These are phyloP conservation scores for Globisporangium polare DNA, from an alignment of 352 stramenopile species.

Conservation along the genomic window DNA sequence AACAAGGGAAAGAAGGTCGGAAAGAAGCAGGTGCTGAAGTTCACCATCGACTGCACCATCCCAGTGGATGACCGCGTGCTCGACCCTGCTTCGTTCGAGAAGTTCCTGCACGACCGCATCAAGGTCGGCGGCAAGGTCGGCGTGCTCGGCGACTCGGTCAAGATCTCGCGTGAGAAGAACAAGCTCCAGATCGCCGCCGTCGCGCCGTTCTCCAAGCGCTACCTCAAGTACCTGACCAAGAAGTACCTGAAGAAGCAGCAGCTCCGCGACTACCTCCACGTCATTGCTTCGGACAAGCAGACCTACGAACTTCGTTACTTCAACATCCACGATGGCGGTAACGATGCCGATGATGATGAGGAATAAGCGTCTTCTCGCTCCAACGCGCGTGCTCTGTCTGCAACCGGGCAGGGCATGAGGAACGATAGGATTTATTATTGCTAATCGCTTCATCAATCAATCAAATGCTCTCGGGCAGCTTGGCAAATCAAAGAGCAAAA, in stretches of 20 bases:
- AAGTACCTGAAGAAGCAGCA: slow-evolving; percentile 99
- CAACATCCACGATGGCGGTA: slow-evolving; percentile 94
- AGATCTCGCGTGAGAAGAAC: slow-evolving; percentile 96
- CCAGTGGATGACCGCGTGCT: slow-evolving; percentile 99
- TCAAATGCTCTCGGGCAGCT: slow-evolving; percentile 7
- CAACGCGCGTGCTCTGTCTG: neutral
- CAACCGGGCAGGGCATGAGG: neutral
- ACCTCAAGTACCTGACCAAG: slow-evolving; percentile 99
- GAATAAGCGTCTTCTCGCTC: slow-evolving; percentile 55
- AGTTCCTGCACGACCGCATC: slow-evolving; percentile 99
- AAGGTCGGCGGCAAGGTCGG: slow-evolving; percentile 99
- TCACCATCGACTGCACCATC: slow-evolving; percentile 93
- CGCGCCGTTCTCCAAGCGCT: slow-evolving; percentile 97
- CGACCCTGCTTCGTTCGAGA: slow-evolving; percentile 99
- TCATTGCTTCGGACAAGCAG: slow-evolving; percentile 98
- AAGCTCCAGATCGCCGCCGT: slow-evolving; percentile 95
- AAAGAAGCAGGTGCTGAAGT: slow-evolving; percentile 91
- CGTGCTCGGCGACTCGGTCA: slow-evolving; percentile 93
- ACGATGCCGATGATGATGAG: slow-evolving; percentile 87
- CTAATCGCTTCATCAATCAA: slow-evolving; percentile 11
- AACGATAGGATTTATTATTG: slow-evolving; percentile 4
- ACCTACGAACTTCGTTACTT: slow-evolving; percentile 99
- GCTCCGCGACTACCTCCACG: slow-evolving; percentile 99
- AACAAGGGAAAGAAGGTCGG: slow-evolving; percentile 85
- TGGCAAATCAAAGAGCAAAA: slow-evolving; percentile 1